Evolutionary conservation across 768 basidiomycete species (phyloP), one percentile per base, ranked within the genome.

Genomic region (Sporobolomyces pararoseus): DNA sequence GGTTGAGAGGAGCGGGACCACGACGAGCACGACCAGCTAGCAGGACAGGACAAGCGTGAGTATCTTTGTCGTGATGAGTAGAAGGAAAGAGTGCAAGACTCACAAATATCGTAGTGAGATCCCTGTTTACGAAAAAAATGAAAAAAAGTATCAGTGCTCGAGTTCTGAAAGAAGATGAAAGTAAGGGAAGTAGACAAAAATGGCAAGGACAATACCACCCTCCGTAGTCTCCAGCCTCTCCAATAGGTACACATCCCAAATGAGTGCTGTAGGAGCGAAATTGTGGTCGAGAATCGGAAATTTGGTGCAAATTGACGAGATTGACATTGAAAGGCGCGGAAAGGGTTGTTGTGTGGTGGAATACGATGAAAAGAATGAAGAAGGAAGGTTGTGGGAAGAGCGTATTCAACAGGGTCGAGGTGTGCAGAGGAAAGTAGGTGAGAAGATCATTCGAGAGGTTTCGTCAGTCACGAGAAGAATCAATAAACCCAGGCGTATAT

Each of bases 241-340:
- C 95, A 79, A 99, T 96, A 70, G 95, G 95, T 53, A 99, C 95
- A 82, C 95, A 98, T 80, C 95, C 95, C 75, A 99, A 83, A 82
- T 98, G 96, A 29, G 96, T 98, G 86, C 94, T 61, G 63, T 59
- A 47, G 46, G 21, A 31, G n/a, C 71, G 21, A 72, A 66, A n/a
- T 74, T 29, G 51, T 61, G 60, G 47, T 66, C 25, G 10, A 25
- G 4, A 3, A 0, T 2, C 17, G 47, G 47, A 49, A 49, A 23
- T 49, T 13, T 10, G 12, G 47, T n/a, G n/a, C 23, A 9, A 17
- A 42, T 17, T 9, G 17, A 9, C 39, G 39, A 42, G 17, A 42
- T 9, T 9, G 39, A 42, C 17, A 9, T 42, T 9, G 17, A 17
- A 17, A 42, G 39, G 10, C 10, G 39, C 21, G 10, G 46, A 13